Evolutionary conservation across 2,329 filamentous ascomycete species (phyloP), one percentile per base, ranked within the genome.

Genomic region (Fusarium incarnatum): DNA sequence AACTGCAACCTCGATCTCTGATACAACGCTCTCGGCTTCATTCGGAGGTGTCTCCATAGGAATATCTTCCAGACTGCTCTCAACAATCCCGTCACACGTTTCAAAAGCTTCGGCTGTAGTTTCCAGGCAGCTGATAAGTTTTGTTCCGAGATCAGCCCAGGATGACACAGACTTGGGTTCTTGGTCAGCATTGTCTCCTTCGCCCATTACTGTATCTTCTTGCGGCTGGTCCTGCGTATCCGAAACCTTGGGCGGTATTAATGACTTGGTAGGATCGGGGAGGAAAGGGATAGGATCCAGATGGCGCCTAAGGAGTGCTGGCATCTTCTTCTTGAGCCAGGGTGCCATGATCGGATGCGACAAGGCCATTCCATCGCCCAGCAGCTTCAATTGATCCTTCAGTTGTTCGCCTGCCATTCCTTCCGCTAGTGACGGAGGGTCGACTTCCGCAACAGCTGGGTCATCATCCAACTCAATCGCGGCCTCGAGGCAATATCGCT

Each of bases 391-490:
- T 45, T 87, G 82, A 32, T 84, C 79, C 68, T 87, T 89, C 50
- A 91, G 77, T 73, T 90, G 86, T 71, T 89, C 86, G 6, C 89
- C 89, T 0, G 89, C 88, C 64, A 90, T 85, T 1, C 84, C 87
- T 72, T 91, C 89, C 44, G 88, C 88, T 16, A 91, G 79, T 1
- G 88, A 89, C 0, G 87, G 87, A 1, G 89, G 89, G 32, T 89
- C 85, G 15, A 91, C 85, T 66, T 91, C 88, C 28, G 84, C 83
- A 3, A 90, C 81, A 5, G 88, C 83, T 0, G 89, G 89, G 70
- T 91, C 89, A 73, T 91, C 89, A 68, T 91, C 89, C 40, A 91
- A 79, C 76, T 91, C 89, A 32, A 91, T 86, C 8, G 89, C 89
- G 32, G 89, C 87, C 74, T 91, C 89, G 4, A 91, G 79, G 62